Evolutionary conservation across 2,329 filamentous ascomycete genomes (phyloP).

Genomic region (Aspergillus luchuensis): DNA sequence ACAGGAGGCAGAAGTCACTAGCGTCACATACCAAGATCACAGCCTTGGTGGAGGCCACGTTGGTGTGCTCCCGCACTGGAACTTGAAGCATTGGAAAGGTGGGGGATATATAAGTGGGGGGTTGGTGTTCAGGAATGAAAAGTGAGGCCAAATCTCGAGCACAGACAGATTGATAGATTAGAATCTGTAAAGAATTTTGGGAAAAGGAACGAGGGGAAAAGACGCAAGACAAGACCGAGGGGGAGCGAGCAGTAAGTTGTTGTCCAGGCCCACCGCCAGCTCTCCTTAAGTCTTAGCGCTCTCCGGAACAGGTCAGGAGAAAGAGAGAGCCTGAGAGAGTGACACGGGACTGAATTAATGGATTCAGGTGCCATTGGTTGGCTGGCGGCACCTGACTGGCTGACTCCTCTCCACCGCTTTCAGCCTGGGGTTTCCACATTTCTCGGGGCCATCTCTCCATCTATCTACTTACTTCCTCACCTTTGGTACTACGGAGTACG

Average conservation of each 20-base stretch:
- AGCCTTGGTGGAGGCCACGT: conserved; percentile 75
- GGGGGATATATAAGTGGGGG: conserved; percentile 12
- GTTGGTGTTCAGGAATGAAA: conserved; percentile 2
- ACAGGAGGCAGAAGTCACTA: not conserved
- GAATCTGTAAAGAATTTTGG: not conserved
- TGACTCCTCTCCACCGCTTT: conserved; percentile 1
- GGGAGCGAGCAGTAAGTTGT: not conserved
- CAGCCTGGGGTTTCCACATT: not conserved
- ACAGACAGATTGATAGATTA: not conserved
- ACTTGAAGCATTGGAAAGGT: conserved; percentile 47
- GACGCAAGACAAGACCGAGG: not conserved
- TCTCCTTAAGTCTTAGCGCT: conserved; percentile 1
- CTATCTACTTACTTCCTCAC: not conserved
- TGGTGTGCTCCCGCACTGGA: conserved; percentile 45
- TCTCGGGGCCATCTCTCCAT: not conserved
- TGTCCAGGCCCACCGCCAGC: conserved; percentile 3
- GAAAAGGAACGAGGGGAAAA: not conserved
- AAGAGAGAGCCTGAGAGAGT: not conserved
- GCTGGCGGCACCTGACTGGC: not conserved
- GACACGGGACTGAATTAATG: not conserved
- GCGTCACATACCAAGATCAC: conserved; percentile 77
- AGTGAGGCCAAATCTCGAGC: not conserved
- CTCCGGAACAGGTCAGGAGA: conserved; percentile 1
- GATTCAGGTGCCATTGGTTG: conserved; percentile 2
- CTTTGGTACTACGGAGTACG: too few relatives aligned